A percentile compares a stretch with the other conserved stretches of the same genome.
phyloP scores from a whole-genome alignment of 2,329 filamentous ascomycete genomes.

The Claviceps sp. region DNA sequence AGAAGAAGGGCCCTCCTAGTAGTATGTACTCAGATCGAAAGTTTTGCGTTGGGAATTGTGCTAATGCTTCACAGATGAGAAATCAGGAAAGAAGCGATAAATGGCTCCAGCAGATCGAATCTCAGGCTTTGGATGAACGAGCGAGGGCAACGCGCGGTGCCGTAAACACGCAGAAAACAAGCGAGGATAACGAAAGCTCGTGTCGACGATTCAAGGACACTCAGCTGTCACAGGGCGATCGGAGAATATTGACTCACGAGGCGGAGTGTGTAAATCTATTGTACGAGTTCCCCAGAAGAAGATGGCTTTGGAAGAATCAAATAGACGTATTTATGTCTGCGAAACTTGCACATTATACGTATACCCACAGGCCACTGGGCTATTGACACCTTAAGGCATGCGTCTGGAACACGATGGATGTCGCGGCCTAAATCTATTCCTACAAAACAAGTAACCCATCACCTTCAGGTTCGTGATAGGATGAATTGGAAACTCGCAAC shows the following conservation, averaged over 20 bases:
- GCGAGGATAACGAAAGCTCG: background rate
- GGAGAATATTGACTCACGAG: background rate
- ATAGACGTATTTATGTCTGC: background rate
- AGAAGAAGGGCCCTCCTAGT: constrained; percentile 52
- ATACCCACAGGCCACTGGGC: no score
- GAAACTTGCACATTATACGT: background rate
- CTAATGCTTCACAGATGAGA: constrained; percentile 13
- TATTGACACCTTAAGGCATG: background rate
- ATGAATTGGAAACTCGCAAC: background rate
- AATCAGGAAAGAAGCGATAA: constrained; percentile 19
- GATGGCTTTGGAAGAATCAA: background rate
- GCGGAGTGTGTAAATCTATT: background rate
- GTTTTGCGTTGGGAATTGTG: background rate
- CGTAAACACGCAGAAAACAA: background rate
- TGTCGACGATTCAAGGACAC: no score
- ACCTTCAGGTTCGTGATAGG: background rate
- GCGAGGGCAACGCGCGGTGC: background rate
- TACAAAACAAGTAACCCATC: background rate
- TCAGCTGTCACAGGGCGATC: background rate
- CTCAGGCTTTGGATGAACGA: background rate
- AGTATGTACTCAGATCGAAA: constrained; percentile 1
- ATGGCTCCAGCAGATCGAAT: background rate
- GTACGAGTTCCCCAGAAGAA: background rate
- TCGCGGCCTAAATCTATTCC: background rate
- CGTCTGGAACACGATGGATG: background rate